phyloP scores from a whole-genome alignment of 805 yeast genomes.

The Wickerhamomyces mucosus region DNA sequence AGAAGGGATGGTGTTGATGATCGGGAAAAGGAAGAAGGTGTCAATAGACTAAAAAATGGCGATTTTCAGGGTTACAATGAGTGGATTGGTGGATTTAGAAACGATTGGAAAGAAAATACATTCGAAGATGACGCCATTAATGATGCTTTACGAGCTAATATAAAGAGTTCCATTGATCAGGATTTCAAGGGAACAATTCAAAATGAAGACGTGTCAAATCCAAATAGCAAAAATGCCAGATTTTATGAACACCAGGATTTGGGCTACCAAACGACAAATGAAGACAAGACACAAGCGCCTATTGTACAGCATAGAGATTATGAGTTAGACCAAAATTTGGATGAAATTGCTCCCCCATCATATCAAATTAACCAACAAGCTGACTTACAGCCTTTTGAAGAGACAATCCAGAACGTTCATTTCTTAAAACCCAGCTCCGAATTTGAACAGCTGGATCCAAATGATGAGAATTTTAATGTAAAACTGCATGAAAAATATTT shows the following conservation, averaged over 20 bases:
- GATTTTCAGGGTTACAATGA: constrained; percentile 19
- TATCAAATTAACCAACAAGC: constrained; percentile 37
- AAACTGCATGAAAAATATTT: constrained; percentile 77
- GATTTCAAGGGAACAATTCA: constrained; percentile 4
- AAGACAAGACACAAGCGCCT: background rate
- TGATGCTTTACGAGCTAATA: constrained; percentile 16
- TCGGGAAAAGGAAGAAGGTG: background rate
- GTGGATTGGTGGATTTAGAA: constrained; percentile 8
- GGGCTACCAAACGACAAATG: background rate
- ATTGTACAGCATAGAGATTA: constrained; percentile 15
- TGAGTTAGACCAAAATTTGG: constrained; percentile 33
- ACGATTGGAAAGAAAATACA: constrained; percentile 15
- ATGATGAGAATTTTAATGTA: constrained; percentile 71
- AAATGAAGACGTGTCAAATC: constrained; percentile 3
- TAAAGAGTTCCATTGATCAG: too few species aligned
- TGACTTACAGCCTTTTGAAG: constrained; percentile 34
- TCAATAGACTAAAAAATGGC: constrained; percentile 1
- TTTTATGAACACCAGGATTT: constrained; percentile 22
- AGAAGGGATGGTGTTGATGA: background rate
- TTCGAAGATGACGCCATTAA: constrained; percentile 12
- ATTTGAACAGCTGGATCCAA: constrained; percentile 39
- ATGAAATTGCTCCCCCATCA: constrained; percentile 42
- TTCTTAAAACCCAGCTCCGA: constrained; percentile 45
- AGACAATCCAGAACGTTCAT: constrained; percentile 42
- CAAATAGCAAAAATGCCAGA: constrained; percentile 24